Percentiles rank a stretch among this genome's conserved stretches.
Conservation (phyloP, 2,329 filamentous ascomycete genomes). For the Cryphonectria japonica region DNA sequence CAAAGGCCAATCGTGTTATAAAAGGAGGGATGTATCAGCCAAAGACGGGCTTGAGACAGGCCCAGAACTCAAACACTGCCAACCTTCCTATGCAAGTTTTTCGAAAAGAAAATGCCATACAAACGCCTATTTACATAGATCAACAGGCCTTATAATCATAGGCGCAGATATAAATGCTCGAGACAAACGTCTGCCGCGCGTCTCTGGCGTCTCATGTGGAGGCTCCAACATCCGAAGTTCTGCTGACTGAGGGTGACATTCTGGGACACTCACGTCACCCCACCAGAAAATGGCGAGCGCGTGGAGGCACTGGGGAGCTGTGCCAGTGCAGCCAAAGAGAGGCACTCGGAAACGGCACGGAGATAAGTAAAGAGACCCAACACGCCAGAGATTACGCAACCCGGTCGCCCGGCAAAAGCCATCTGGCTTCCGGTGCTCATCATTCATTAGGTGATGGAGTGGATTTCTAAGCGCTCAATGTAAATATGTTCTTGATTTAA, state of each 20-base stretch:
- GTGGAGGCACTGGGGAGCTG: background rate
- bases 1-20: no score
- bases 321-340: background rate
- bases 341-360: conserved; percentile 12
- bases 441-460: background rate
- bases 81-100: no score
- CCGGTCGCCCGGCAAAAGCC: background rate
- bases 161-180: background rate
- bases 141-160: background rate
- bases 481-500: background rate
- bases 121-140: background rate
- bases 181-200: background rate
- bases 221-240: background rate
- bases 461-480: conserved; percentile 28
- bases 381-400: conserved; percentile 10
- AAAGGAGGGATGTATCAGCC: no score
- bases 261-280: conserved; percentile 23
- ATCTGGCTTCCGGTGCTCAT: background rate
- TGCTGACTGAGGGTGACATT: background rate
- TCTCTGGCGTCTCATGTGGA: background rate
- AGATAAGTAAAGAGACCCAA: conserved; percentile 20
- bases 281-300: conserved; percentile 19
- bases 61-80: no score
- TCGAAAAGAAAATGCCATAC: no score
- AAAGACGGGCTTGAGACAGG: no score